Evolutionary conservation across 257 asterid genomes (phyloP).

Genomic region (Solanum chmielewskii): DNA sequence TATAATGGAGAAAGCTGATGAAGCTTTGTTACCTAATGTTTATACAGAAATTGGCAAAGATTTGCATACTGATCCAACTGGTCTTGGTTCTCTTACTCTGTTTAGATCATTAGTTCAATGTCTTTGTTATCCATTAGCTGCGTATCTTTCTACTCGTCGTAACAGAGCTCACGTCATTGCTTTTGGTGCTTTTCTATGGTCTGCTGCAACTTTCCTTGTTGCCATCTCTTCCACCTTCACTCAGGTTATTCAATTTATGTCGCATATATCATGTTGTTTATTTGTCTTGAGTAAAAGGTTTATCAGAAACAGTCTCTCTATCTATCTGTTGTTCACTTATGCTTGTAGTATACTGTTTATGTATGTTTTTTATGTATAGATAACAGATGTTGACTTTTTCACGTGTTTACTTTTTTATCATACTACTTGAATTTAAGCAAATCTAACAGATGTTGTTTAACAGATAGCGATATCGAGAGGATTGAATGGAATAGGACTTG

Average conservation of each 20-base stretch:
- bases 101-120: background rate
- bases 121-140: background rate
- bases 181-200: constrained; percentile 37
- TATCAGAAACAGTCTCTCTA: too few relatives aligned
- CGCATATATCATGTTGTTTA: too few relatives aligned
- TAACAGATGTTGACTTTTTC: too few relatives aligned
- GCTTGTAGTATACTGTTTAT: too few relatives aligned
- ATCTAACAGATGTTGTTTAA: background rate
- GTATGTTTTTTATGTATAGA: too few relatives aligned
- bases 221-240: background rate
- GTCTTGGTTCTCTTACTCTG: background rate
- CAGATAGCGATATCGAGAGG: constrained; percentile 83
- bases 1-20: background rate
- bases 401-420: too few relatives aligned
- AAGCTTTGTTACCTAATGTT: background rate
- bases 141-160: background rate
- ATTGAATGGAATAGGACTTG: constrained; percentile 79
- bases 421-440: too few relatives aligned
- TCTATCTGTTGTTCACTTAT: too few relatives aligned
- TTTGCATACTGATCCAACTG: background rate
- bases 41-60: background rate
- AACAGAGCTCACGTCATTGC: background rate
- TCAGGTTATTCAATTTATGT: background rate
- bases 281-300: too few relatives aligned
- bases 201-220: constrained; percentile 36